A percentile compares a stretch with the other conserved stretches of the same genome.
Evolutionary conservation across 140 eudicot species (phyloP).

Genomic region (Oenanthe javanica): DNA sequence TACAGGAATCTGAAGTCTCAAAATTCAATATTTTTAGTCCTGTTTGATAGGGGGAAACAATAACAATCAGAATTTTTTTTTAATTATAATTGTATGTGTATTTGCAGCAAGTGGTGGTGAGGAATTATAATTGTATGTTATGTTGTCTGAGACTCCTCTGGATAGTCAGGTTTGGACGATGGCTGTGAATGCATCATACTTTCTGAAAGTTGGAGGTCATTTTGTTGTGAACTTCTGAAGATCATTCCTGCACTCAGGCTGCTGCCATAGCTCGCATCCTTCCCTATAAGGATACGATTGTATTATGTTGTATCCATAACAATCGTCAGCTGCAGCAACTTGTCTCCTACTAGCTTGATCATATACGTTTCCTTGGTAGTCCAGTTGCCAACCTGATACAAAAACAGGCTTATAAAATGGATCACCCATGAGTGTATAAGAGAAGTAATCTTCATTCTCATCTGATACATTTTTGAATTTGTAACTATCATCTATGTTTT

Average conservation of each 20-base stretch:
- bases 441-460: constrained; percentile 24
- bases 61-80: too few species aligned
- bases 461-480: neutral
- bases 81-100: too few species aligned
- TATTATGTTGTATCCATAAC: constrained; percentile 5
- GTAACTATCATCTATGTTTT: neutral
- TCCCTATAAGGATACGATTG: neutral
- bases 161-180: too few species aligned
- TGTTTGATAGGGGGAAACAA: too few species aligned
- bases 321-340: neutral
- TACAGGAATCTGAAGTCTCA: too few species aligned
- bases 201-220: too few species aligned
- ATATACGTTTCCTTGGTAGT: neutral
- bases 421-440: neutral
- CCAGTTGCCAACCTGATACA: constrained; percentile 1
- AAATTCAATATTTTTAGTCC: too few species aligned
- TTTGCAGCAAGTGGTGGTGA: too few species aligned
- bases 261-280: constrained; percentile 18
- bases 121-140: too few species aligned
- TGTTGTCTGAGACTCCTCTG: too few species aligned
- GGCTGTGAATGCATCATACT: too few species aligned
- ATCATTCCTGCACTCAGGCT: constrained; percentile 13
- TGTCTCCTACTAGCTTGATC: neutral
- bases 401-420: neutral
- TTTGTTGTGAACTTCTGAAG: neutral